Evolutionary conservation across 345 rosid genomes (phyloP), one percentile per base, ranked within the genome.

Genomic region (Salix caprea): DNA sequence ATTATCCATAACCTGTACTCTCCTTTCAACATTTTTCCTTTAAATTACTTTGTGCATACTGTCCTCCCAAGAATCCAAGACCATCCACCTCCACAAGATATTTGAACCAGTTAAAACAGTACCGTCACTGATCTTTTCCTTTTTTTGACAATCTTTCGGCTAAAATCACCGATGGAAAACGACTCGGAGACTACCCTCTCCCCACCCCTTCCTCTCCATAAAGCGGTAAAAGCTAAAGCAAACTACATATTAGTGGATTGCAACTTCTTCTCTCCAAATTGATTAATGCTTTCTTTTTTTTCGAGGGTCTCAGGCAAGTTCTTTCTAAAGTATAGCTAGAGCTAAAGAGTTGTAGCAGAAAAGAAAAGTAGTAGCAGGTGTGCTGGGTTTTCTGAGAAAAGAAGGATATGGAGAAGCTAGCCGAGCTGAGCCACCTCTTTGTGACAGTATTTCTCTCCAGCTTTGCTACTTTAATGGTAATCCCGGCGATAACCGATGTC

Each of bases 401-500:
- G 61, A 24, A 21, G 11, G 12, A 16, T 46, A 85, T 81, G 83
- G 84, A 73, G 70, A 81, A 65, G 68, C 18, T 88, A 34, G 37
- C 7, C 50, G 70, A 78, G 23, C 72, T 89, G 69, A 72, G 81
- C 54, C 98, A 92, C 82, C 81, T 94, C 2, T 81, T 87, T 11
- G 87, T 79, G 83, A 85, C 92, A 19, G 87, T 90, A n/a, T 92
- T 87, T 77, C 78, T 92, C 68, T 86, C 88, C 19, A 82, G 77
- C 10, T 69, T 89, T 23, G 83, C 92, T 4, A 54, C 2, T 4
- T 70, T 61, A 69, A 77, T 92, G 64, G 87, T 88, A 37, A 0
- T 54, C 71, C 98, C 98, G 61, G 90, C 91, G 77, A 84, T 90
- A 34, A 91, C 91, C 44, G 98, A 92, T 40, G 92, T 94, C 60